A percentile compares a stretch with the other conserved stretches of the same genome.
Conservation (phyloP, 129 eudicot species). For the Centaurea solstitialis region DNA sequence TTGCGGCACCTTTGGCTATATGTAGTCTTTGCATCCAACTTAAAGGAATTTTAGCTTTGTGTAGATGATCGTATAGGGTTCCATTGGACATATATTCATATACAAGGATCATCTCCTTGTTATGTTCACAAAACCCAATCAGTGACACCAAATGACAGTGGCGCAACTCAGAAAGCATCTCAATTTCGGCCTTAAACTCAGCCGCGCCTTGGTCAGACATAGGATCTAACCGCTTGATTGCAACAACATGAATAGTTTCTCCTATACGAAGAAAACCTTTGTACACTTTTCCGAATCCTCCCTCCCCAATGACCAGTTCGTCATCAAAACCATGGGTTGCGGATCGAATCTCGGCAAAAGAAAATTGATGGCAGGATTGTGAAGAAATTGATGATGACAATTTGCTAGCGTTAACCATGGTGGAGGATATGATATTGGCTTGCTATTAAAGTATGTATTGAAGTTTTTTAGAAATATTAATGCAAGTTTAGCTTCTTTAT, state of each 20-base stretch:
- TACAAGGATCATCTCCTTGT: conserved; percentile 24
- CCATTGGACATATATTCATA: conserved; percentile 33
- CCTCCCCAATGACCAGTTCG: neutral
- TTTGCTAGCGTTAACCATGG: too few species aligned
- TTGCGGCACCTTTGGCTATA: conserved; percentile 24
- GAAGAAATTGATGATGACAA: too few species aligned
- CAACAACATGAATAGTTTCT: neutral
- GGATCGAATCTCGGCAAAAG: neutral
- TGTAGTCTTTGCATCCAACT: conserved; percentile 27
- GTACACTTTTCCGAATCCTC: neutral
- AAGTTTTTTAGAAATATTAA: too few species aligned
- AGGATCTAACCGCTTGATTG: neutral
- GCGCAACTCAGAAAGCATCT: conserved; percentile 12
- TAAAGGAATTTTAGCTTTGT: conserved; percentile 12
- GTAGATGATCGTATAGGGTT: conserved; percentile 18
- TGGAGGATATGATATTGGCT: too few species aligned
- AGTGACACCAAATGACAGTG: conserved; percentile 14
- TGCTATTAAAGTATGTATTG: too few species aligned
- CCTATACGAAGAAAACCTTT: neutral
- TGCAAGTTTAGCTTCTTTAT: too few species aligned
- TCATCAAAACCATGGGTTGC: neutral
- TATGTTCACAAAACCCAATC: conserved; percentile 6
- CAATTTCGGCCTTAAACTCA: conserved; percentile 10
- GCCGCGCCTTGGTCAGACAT: conserved; percentile 6
- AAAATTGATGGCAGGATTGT: neutral